Evolutionary conservation across 768 basidiomycete genomes (phyloP).

Genomic region (Amanita thiersii): DNA sequence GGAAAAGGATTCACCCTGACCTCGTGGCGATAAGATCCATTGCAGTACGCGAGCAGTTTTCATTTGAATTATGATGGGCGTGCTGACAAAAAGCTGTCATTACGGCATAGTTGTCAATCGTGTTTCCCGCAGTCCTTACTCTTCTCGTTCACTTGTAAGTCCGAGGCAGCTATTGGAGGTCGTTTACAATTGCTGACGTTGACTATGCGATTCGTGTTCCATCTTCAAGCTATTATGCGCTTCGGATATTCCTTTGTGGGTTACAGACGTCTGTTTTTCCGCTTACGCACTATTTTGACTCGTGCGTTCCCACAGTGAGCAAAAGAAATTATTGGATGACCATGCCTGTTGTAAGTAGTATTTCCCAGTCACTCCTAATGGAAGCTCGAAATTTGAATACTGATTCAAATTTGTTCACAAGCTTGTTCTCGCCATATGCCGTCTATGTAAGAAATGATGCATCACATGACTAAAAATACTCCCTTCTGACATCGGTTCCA

Average conservation of each 20-base stretch:
- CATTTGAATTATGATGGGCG: not conserved
- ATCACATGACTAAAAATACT: not conserved
- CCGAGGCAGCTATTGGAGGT: no score
- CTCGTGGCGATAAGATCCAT: not conserved
- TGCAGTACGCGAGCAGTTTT: constrained; percentile 4
- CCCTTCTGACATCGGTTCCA: not conserved
- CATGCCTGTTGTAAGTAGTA: constrained; percentile 17
- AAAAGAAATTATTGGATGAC: constrained; percentile 16
- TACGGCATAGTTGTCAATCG: constrained; percentile 14
- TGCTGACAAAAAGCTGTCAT: constrained; percentile 7
- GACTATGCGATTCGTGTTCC: not conserved
- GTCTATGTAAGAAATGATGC: constrained; percentile 14
- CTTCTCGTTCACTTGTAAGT: constrained; percentile 21
- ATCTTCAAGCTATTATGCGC: constrained; percentile 17
- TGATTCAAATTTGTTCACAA: not conserved
- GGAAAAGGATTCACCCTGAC: not conserved
- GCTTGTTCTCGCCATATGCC: constrained; percentile 17
- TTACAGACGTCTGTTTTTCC: not conserved
- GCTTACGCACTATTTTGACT: not conserved
- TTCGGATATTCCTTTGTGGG: constrained; percentile 19
- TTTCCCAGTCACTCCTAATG: no score
- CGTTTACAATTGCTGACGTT: no score
- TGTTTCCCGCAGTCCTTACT: constrained; percentile 19
- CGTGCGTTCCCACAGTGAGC: constrained; percentile 19
- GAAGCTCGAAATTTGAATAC: not conserved